Percentiles rank a stretch among this genome's conserved stretches.
These are phyloP conservation scores for Cladosporium sp. DNA, from an alignment of 2,329 filamentous ascomycete species.

Conservation along the genomic window DNA sequence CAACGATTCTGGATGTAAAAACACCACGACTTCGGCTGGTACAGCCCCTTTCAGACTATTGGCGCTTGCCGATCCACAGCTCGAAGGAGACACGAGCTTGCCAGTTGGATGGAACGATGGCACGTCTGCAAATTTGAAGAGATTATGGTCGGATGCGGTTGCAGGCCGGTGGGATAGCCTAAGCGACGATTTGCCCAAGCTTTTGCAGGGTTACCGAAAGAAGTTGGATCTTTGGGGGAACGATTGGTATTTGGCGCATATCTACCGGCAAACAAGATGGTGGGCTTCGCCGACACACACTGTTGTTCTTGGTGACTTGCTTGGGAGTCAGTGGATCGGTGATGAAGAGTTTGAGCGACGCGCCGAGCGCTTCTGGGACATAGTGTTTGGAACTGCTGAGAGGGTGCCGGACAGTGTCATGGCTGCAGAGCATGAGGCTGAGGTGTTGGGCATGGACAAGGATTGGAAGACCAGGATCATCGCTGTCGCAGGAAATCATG, in stretches of 20 bases:
- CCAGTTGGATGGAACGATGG: conserved; percentile 37
- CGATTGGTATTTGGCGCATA: conserved; percentile 89
- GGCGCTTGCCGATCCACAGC: conserved; percentile 83
- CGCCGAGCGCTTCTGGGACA: conserved; percentile 71
- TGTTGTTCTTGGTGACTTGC: conserved; percentile 80
- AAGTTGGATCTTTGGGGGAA: conserved; percentile 85
- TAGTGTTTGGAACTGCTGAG: conserved; percentile 61
- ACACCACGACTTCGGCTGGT: conserved; percentile 10
- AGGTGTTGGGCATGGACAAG: conserved; percentile 41
- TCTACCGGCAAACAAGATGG: conserved; percentile 79
- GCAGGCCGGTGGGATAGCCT: conserved; percentile 7
- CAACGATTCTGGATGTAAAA: background rate
- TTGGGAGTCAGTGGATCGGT: conserved; percentile 92
- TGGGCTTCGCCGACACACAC: conserved; percentile 82
- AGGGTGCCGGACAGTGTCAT: conserved; percentile 25
- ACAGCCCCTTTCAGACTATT: conserved; percentile 78
- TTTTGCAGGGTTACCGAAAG: conserved; percentile 67
- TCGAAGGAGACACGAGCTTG: conserved; percentile 86
- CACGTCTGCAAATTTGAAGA: conserved; percentile 36
- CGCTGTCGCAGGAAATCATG: conserved; percentile 91
- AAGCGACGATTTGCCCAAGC: conserved; percentile 20
- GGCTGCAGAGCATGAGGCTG: conserved; percentile 30
- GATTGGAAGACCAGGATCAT: conserved; percentile 73
- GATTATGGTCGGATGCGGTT: conserved; percentile 16
- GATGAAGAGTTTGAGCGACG: conserved; percentile 77